A percentile compares a stretch with the other conserved stretches of the same genome.
Evolutionary conservation across 1,139 yeast species (phyloP).

Genomic region (Sugiyamaella pinicola): DNA sequence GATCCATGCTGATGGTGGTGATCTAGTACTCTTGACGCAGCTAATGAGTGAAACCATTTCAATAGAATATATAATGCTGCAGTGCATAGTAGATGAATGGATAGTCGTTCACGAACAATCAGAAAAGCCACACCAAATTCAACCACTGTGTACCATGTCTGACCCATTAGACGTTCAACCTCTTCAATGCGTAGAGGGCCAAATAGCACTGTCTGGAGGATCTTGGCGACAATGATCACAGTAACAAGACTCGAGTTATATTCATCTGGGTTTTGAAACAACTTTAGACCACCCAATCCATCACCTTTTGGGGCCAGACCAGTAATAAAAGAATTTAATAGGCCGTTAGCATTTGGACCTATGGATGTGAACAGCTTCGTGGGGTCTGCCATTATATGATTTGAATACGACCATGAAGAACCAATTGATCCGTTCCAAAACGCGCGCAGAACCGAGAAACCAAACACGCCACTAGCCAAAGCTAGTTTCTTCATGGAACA

Average conservation of each 20-base stretch:
- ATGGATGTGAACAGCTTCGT: neutral
- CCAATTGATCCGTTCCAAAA: slow-evolving; percentile 4
- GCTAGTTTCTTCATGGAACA: slow-evolving; percentile 4
- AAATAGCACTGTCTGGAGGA: slow-evolving; percentile 26
- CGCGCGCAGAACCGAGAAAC: slow-evolving; percentile 14
- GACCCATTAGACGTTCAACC: slow-evolving; percentile 24
- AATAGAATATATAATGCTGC: slow-evolving; percentile 49
- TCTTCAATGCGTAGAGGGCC: slow-evolving; percentile 31
- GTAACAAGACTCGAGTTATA: slow-evolving; percentile 14
- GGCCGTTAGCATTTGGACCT: slow-evolving; percentile 1
- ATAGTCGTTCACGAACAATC: slow-evolving; percentile 31
- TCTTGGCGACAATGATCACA: slow-evolving; percentile 14
- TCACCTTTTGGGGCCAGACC: neutral
- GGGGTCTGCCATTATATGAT: slow-evolving; percentile 10
- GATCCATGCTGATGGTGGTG: slow-evolving; percentile 9
- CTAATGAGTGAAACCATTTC: slow-evolving; percentile 51
- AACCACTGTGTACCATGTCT: slow-evolving; percentile 33
- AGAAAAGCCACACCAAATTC: slow-evolving; percentile 36
- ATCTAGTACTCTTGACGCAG: slow-evolving; percentile 45
- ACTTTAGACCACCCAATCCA: neutral
- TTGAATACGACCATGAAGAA: neutral
- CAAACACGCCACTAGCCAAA: slow-evolving; percentile 13
- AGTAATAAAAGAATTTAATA: neutral
- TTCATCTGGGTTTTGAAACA: slow-evolving; percentile 13
- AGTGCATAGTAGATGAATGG: slow-evolving; percentile 39